Evolutionary conservation across 2,329 filamentous ascomycete genomes (phyloP).

Genomic region (Fusarium sp.): DNA sequence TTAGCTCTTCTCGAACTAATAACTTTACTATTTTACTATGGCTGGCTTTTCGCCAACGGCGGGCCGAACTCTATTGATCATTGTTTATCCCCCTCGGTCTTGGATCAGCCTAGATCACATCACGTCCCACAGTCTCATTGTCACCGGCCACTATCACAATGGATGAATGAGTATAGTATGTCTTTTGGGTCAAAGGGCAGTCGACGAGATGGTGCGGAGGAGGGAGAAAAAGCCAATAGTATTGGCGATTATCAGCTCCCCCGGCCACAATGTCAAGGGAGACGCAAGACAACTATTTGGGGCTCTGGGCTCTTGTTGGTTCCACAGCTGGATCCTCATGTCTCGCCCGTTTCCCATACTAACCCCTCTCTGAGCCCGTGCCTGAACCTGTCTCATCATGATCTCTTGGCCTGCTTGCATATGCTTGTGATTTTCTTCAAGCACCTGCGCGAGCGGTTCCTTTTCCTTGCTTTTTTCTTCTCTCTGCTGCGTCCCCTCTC

Average conservation of each 20-base stretch:
- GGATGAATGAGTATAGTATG: conserved; percentile 18
- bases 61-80: conserved; percentile 32
- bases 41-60: conserved; percentile 16
- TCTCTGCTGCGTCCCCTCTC: conserved; percentile 3
- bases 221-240: conserved; percentile 39
- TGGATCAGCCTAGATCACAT: conserved; percentile 6
- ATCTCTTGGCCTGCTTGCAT: conserved; percentile 13
- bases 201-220: not conserved
- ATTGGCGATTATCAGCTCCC: conserved; percentile 37
- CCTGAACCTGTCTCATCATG: conserved; percentile 32
- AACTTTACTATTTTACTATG: conserved; percentile 21
- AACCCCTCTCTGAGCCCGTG: conserved; percentile 4
- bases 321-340: conserved; percentile 24
- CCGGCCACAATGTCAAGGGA: conserved; percentile 32
- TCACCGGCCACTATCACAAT: conserved; percentile 18
- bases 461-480: conserved; percentile 20
- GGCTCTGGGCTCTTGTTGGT: conserved; percentile 6
- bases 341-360: conserved; percentile 16
- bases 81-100: conserved; percentile 19
- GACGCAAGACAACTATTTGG: conserved; percentile 14
- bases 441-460: conserved; percentile 1
- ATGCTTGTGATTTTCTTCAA: conserved; percentile 24
- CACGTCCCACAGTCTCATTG: conserved; percentile 32
- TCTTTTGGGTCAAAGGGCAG: conserved; percentile 14
- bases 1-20: conserved; percentile 29